These are phyloP conservation scores for Andrographis paniculata DNA, from an alignment of 305 asterid species.

Conservation along the genomic window DNA sequence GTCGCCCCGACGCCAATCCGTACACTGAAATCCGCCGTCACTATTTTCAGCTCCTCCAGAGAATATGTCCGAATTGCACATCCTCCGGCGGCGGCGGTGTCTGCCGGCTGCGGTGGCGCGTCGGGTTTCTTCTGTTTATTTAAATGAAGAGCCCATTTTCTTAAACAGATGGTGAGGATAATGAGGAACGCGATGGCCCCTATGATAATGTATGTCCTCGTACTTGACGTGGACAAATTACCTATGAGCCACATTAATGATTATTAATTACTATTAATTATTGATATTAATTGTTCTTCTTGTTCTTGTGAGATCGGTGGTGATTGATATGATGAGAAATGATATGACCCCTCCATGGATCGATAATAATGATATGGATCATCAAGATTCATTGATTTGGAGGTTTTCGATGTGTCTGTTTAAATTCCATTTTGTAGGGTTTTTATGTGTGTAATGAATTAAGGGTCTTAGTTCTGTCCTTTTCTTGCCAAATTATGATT, in stretches of 20 bases:
- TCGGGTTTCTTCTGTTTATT: too few relatives aligned
- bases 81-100: too few relatives aligned
- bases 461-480: conserved; percentile 45
- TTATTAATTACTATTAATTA: conserved; percentile 13
- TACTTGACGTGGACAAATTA: conserved; percentile 42
- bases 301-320: too few relatives aligned
- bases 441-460: conserved; percentile 23
- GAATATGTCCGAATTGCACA: conserved; percentile 50
- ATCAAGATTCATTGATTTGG: conserved; percentile 46
- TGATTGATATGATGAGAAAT: too few relatives aligned
- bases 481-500: background rate
- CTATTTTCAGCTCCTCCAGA: conserved; percentile 49
- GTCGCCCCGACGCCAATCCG: conserved; percentile 70
- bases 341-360: too few relatives aligned
- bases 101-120: background rate
- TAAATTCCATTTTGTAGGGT: conserved; percentile 2
- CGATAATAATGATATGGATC: background rate
- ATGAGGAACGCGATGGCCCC: conserved; percentile 45
- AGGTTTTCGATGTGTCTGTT: conserved; percentile 6
- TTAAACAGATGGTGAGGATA: conserved; percentile 35
- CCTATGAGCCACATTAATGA: conserved; percentile 49
- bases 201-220: conserved; percentile 36
- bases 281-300: too few relatives aligned
- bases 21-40: conserved; percentile 52
- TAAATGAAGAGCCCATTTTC: conserved; percentile 32